phyloP scores from a whole-genome alignment of 1,139 yeast genomes.

The Candida tropicalis region DNA sequence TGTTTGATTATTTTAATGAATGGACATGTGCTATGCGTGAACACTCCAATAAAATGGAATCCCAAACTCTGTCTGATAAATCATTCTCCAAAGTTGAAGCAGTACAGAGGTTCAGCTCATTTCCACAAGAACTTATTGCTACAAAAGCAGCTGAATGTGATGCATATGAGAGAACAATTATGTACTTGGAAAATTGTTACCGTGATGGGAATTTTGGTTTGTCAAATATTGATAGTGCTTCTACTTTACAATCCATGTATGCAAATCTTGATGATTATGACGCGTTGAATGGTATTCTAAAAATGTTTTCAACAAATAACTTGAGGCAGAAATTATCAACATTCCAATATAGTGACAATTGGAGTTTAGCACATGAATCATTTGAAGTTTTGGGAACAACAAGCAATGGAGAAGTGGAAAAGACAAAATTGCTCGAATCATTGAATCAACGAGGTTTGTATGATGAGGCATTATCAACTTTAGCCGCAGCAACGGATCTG shows the following conservation, averaged over 20 bases:
- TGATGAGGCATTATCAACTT: conserved; percentile 41
- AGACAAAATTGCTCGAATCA: conserved; percentile 41
- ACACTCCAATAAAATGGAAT: conserved; percentile 23
- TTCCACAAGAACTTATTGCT: conserved; percentile 76
- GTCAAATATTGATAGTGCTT: conserved; percentile 43
- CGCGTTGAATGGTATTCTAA: conserved; percentile 83
- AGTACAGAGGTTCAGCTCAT: conserved; percentile 51
- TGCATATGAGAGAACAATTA: conserved; percentile 85
- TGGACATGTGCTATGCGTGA: conserved; percentile 58
- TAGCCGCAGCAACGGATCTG: conserved; percentile 31
- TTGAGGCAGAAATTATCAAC: conserved; percentile 74
- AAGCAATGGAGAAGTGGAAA: conserved; percentile 31
- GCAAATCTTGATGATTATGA: conserved; percentile 89
- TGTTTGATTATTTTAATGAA: conserved; percentile 81
- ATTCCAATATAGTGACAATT: conserved; percentile 81
- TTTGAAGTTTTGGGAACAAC: conserved; percentile 66
- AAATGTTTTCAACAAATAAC: conserved; percentile 69
- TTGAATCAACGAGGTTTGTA: conserved; percentile 45
- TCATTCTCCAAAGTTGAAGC: conserved; percentile 28
- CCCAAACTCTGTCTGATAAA: not conserved
- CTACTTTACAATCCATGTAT: conserved; percentile 74
- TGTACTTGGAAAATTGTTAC: conserved; percentile 79
- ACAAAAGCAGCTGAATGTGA: conserved; percentile 79
- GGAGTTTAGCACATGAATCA: conserved; percentile 88
- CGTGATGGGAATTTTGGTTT: conserved; percentile 41